Evolutionary conservation across 2,329 filamentous ascomycete genomes (phyloP).

Genomic region (Penicillium italicum): DNA sequence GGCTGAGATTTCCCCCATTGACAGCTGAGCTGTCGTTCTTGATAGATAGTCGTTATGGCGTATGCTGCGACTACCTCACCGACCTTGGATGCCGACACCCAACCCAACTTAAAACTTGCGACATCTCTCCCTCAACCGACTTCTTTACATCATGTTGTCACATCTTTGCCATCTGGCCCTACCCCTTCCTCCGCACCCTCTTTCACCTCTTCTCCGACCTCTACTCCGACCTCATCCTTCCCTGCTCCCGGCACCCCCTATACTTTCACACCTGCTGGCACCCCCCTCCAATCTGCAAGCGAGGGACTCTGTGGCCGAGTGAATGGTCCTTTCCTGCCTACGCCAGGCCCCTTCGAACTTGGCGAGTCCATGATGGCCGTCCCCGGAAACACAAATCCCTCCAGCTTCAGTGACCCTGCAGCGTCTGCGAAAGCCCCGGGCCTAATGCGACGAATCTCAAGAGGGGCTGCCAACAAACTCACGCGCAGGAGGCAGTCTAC

Average conservation of each 20-base stretch:
- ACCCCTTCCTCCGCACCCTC: conserved; percentile 28
- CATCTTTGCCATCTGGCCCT: conserved; percentile 27
- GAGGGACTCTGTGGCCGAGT: conserved; percentile 34
- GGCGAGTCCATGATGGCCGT: conserved; percentile 64
- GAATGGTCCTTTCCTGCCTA: conserved; percentile 26
- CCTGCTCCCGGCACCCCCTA: conserved; percentile 29
- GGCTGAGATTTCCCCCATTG: conserved; percentile 25
- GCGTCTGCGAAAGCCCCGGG: conserved; percentile 55
- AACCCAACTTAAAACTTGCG: conserved; percentile 35
- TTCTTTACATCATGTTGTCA: conserved; percentile 37
- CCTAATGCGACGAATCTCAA: conserved; percentile 81
- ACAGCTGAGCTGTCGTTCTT: conserved; percentile 32
- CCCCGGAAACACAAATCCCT: conserved; percentile 41
- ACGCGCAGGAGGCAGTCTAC: conserved; percentile 72
- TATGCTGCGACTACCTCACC: conserved; percentile 36
- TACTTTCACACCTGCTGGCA: conserved; percentile 35
- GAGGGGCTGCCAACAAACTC: conserved; percentile 68
- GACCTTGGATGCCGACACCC: conserved; percentile 37
- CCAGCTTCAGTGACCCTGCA: conserved; percentile 59
- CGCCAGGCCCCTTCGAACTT: conserved; percentile 61
- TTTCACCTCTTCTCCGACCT: conserved; percentile 31
- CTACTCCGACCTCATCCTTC: conserved; percentile 30
- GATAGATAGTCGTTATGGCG: conserved; percentile 36
- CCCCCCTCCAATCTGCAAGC: conserved; percentile 34
- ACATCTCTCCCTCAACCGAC: conserved; percentile 31